Evolutionary conservation across 805 yeast species (phyloP), one percentile per base, ranked within the genome.

Genomic region (Metschnikowia arizonensis): DNA sequence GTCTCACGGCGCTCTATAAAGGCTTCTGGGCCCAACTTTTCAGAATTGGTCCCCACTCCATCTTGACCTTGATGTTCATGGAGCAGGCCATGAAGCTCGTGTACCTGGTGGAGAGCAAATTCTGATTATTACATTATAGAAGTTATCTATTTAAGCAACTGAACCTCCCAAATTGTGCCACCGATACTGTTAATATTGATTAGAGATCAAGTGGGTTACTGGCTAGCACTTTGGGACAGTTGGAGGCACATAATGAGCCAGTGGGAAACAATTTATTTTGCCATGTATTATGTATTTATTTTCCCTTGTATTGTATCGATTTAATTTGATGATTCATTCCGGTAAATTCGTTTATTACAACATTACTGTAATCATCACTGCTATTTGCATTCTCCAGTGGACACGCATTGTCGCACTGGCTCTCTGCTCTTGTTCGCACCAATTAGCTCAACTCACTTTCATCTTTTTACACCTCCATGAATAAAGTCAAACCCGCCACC

Each of bases 21-120:
- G 99, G 99, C 10, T 91, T 93, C 62, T 83, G 83, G 63, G 97
- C 99, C 1, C 97, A 93, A 59, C 69, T 91, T 44, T 72, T 89
- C 63, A 80, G 99, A 68, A 83, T 91, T 47, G 97, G 93, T 1
- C 99, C 99, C 11, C 99, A 93, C 62, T 90, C 98, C 1, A 82
- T 93, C 42, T 69, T 87, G 57, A 85, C 95, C 23, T 76, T 93
- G 63, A 88, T 89, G 55, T 88, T 93, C 60, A 88, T 91, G 97
- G 99, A 93, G 68, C 96, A 88, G 61, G 85, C 96, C 9, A 83
- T 88, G 88, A 81, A 82, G 53, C 64, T 81, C 11, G 64, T 68
- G 43, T 63, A 61, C 23, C 54, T 58, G 15, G 59, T 66, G 24
- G 74, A 70, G 51, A 45, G 28, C 35, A 29, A 3, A 26, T n/a